Base-by-base conservation (phyloP, 345 rosid genomes). In the Noccaea caerulescens region DNA sequence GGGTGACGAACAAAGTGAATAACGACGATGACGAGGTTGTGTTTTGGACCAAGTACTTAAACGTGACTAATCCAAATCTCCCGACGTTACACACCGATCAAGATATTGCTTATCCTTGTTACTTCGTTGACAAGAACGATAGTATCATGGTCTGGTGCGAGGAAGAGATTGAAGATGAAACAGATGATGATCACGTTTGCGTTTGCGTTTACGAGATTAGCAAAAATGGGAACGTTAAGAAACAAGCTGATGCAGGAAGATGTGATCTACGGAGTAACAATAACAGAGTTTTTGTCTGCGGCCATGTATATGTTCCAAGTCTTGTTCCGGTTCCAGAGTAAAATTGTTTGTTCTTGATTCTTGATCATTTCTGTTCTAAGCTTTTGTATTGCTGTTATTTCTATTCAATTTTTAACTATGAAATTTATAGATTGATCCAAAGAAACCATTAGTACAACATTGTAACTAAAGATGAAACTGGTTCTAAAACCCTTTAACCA, bases 11-110 rank as follows among this genome's bases (percentile, higher is more conserved):
- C 38, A 61, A 7, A 0, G 5, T 75, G 33, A 30, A 12, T 10
- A 20, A 1, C 23, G 23, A 20, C 23, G 58, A 54, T 6, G 79
- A 46, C 7, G 79, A 75, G 16, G 73, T 45, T 61, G 45, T 68
- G 1, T 53, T 38, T 8, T 75, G 79, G 74, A 38, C 32, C 7
- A 75, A 75, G 69, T 54, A 53, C 45, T 37, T 75, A 7, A 5
- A 61, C 36, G 50, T 75, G 63, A 38, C 7, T 16, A 68, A 37
- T 61, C 69, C 64, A 0, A 58, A 68, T 20, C 37, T 75, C 5
- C 79, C 79, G 1, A 53, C 18, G 1, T 75, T 75, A 27, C 73
- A 75, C 55, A 62, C 73, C 5, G 79, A 75, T 53, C 65, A 68
- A 54, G 58, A 68, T 45, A 52, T 45, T 0, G 52, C 36, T 45